phyloP scores from a whole-genome alignment of 495 filamentous ascomycete species.

The Trichoderma asperelloides region DNA sequence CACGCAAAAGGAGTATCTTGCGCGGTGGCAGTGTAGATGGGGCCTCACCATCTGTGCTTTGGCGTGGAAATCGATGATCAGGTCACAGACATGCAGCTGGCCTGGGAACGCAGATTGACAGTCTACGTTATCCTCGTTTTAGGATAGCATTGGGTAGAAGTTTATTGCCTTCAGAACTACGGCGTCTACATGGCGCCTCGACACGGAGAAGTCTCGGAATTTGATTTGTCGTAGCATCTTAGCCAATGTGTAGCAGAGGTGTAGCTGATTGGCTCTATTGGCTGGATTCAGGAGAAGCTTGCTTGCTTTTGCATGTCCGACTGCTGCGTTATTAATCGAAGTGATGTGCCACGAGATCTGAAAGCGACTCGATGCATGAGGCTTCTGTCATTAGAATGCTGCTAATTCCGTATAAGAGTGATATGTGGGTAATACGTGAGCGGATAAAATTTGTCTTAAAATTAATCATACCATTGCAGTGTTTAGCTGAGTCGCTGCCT shows the following conservation, averaged over 20 bases:
- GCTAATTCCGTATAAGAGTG: background rate
- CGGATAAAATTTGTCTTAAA: too few species aligned
- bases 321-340: too few species aligned
- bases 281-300: too few species aligned
- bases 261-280: background rate
- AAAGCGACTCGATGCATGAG: background rate
- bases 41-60: background rate
- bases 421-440: too few species aligned
- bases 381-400: background rate
- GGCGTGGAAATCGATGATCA: background rate
- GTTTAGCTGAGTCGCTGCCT: background rate
- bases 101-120: background rate
- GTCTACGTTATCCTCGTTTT: background rate
- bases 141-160: background rate
- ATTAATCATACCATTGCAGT: too few species aligned
- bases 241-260: background rate
- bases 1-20: too few species aligned
- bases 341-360: too few species aligned
- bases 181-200: background rate
- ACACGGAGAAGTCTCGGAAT: constrained; percentile 1
- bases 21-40: background rate
- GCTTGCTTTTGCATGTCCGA: too few species aligned
- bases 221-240: background rate
- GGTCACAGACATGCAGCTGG: background rate
- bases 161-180: background rate